These are phyloP conservation scores for Viola odorata DNA, from an alignment of 345 rosid genomes.

Conservation along the genomic window DNA sequence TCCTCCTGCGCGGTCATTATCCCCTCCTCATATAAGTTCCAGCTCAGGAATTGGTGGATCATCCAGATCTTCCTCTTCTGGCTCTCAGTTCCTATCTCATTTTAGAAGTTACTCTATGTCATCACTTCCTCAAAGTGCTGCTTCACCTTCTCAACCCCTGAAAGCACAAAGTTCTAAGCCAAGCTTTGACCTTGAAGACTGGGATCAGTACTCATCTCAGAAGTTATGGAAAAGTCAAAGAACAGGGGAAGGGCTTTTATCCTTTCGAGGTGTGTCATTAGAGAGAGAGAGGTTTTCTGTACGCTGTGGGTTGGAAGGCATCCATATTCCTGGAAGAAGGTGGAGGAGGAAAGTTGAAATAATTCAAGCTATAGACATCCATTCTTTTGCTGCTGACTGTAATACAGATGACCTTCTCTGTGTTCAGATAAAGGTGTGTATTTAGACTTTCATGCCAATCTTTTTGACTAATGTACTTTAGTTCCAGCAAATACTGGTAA, in stretches of 20 bases:
- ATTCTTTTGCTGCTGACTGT: conserved; percentile 79
- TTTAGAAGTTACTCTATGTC: conserved; percentile 99
- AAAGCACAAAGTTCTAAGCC: conserved; percentile 73
- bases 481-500: background rate
- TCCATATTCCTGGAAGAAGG: conserved; percentile 83
- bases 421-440: conserved; percentile 86
- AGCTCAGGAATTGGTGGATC: conserved; percentile 46
- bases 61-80: conserved; percentile 55
- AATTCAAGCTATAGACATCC: conserved; percentile 83
- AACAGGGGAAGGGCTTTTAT: conserved; percentile 61
- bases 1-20: conserved; percentile 46
- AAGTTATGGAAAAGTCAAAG: conserved; percentile 37
- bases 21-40: conserved; percentile 55
- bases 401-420: conserved; percentile 91
- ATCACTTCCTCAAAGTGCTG: conserved; percentile 71
- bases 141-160: conserved; percentile 47
- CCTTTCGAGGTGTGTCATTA: conserved; percentile 79
- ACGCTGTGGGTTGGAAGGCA: conserved; percentile 91
- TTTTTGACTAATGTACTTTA: background rate
- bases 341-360: conserved; percentile 93
- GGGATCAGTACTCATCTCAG: conserved; percentile 62
- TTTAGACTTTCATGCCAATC: conserved; percentile 9
- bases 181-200: conserved; percentile 65
- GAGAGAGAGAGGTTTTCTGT: conserved; percentile 90
- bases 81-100: conserved; percentile 87